These are phyloP conservation scores for Parasarocladium wereldwijsianum DNA, from an alignment of 2,329 filamentous ascomycete species.

Conservation along the genomic window DNA sequence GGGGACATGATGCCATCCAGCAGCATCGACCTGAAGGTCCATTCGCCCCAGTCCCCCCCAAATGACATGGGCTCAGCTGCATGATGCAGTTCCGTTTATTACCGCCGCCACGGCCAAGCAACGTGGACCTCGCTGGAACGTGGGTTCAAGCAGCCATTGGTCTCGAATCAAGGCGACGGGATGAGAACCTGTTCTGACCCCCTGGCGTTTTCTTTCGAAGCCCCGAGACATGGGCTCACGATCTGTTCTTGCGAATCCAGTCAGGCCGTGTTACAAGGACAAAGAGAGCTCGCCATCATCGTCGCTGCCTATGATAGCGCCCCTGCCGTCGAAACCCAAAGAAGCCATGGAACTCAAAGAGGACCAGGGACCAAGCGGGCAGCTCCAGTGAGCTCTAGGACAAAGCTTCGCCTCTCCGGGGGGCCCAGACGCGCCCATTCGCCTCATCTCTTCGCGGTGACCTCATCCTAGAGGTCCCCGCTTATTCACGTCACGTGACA, in stretches of 20 bases:
- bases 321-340: conserved; percentile 1
- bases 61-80: neutral
- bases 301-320: too few species aligned
- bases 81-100: neutral
- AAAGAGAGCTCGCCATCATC: too few species aligned
- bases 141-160: too few species aligned
- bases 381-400: neutral
- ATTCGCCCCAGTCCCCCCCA: conserved; percentile 1
- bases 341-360: conserved; percentile 1
- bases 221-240: too few species aligned
- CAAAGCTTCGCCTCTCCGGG: conserved; percentile 1
- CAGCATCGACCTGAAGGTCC: too few species aligned
- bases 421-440: too few species aligned
- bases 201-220: too few species aligned
- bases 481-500: conserved; percentile 15
- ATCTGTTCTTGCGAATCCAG: too few species aligned
- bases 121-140: conserved; percentile 1
- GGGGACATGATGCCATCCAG: too few species aligned
- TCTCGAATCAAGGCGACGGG: too few species aligned
- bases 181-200: too few species aligned
- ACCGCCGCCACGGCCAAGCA: conserved; percentile 3
- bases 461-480: conserved; percentile 3
- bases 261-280: too few species aligned
- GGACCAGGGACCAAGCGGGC: neutral
- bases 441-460: conserved; percentile 2